Percentiles rank a stretch among this genome's conserved stretches.
Evolutionary conservation across 169 alveolate species (phyloP).

Genomic region (Eimeria sp.): DNA sequence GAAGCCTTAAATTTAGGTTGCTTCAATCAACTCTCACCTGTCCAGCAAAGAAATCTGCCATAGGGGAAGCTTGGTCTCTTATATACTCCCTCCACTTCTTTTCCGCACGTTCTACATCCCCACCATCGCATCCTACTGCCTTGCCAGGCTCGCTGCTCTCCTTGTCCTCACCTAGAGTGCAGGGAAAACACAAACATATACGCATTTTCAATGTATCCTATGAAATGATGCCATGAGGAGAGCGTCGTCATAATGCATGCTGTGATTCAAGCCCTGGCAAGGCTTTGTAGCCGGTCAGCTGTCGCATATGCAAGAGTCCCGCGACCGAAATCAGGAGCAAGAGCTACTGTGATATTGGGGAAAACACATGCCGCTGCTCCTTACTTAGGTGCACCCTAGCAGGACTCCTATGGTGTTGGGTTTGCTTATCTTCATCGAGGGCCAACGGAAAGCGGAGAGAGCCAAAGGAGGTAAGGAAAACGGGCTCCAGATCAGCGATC

Average conservation of each 20-base stretch:
- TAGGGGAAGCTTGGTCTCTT: slow-evolving; percentile 58
- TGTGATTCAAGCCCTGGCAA: neutral
- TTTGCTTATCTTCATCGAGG: neutral
- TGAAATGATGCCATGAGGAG: neutral
- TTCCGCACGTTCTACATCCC: slow-evolving; percentile 47
- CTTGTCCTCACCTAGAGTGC: neutral
- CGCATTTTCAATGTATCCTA: neutral
- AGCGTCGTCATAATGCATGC: neutral
- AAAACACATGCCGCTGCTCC: neutral
- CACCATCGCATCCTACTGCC: slow-evolving; percentile 3
- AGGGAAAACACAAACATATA: neutral
- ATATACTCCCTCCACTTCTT: slow-evolving; percentile 65
- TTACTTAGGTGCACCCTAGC: neutral
- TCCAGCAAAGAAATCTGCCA: slow-evolving; percentile 76
- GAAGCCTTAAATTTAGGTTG: neutral
- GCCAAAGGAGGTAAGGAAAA: neutral
- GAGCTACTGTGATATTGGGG: neutral
- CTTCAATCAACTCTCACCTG: slow-evolving; percentile 3
- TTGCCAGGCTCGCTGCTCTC: slow-evolving; percentile 33
- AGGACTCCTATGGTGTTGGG: neutral
- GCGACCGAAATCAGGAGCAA: neutral
- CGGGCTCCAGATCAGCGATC: neutral
- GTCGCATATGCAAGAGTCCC: neutral
- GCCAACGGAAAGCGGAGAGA: slow-evolving; percentile 3
- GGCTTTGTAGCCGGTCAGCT: neutral